These are phyloP conservation scores for Rhododendron ovatum DNA, from an alignment of 148 eudicot species.

Conservation along the genomic window DNA sequence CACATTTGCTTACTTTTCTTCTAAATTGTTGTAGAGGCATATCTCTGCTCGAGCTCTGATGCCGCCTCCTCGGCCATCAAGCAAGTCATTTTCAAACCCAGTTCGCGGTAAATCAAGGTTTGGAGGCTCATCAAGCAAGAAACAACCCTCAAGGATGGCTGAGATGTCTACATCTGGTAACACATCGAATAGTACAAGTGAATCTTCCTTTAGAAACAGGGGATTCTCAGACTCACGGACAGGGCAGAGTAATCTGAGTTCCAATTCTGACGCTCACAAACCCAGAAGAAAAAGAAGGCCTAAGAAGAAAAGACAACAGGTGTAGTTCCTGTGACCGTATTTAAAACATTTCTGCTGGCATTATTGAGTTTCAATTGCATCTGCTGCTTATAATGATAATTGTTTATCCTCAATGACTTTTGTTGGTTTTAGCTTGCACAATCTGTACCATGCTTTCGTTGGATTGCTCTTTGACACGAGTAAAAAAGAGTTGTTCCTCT, in stretches of 20 bases:
- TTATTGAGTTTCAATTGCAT: not conserved
- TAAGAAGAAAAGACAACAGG: slow-evolving; percentile 77
- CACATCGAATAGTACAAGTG: slow-evolving; percentile 34
- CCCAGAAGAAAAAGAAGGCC: slow-evolving; percentile 89
- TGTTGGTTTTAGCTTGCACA: not conserved
- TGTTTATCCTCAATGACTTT: not conserved
- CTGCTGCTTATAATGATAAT: not conserved
- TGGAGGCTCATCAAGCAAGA: slow-evolving; percentile 44
- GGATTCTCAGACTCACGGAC: slow-evolving; percentile 42
- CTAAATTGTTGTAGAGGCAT: slow-evolving; percentile 41
- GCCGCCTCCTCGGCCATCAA: slow-evolving; percentile 83
- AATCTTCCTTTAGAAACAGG: slow-evolving; percentile 38
- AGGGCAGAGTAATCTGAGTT: slow-evolving; percentile 77
- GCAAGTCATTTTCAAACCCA: slow-evolving; percentile 29
- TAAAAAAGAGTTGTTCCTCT: not conserved
- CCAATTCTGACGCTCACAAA: slow-evolving; percentile 86
- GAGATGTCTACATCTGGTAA: slow-evolving; percentile 41
- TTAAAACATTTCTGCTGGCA: too few relatives aligned
- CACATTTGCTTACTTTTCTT: not conserved
- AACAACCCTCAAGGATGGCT: slow-evolving; percentile 30
- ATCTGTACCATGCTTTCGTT: not conserved
- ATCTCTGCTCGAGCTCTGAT: slow-evolving; percentile 73
- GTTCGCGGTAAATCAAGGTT: slow-evolving; percentile 27
- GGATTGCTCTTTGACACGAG: not conserved
- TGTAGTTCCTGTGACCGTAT: slow-evolving; percentile 1